These are phyloP conservation scores for Cercospora citrullina DNA, from an alignment of 2,329 filamentous ascomycete genomes.

Conservation along the genomic window DNA sequence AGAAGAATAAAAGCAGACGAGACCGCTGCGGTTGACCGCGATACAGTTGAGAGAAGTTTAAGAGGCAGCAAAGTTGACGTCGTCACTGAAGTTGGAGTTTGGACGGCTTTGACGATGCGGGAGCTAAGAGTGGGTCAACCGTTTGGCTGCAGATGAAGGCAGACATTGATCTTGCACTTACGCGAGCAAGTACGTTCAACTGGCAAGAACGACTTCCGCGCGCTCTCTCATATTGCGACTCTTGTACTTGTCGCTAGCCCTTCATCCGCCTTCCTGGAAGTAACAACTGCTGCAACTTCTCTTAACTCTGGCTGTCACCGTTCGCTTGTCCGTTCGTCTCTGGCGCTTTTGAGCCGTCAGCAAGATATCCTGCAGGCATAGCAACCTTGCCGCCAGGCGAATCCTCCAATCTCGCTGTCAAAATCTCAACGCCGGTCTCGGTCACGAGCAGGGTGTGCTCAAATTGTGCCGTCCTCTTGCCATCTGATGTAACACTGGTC, in stretches of 20 bases:
- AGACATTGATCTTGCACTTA: background rate
- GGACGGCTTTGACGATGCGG: background rate
- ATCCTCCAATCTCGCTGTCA: constrained; percentile 70
- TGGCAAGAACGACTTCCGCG: background rate
- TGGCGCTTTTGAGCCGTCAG: constrained; percentile 20
- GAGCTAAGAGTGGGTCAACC: background rate
- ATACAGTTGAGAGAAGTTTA: background rate
- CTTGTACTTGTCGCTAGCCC: background rate
- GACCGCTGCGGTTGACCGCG: background rate
- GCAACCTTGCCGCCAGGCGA: constrained; percentile 66
- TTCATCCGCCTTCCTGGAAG: background rate
- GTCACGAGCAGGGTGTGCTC: constrained; percentile 85
- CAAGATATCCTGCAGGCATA: constrained; percentile 30
- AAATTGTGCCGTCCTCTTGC: constrained; percentile 88
- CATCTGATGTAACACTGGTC: constrained; percentile 92
- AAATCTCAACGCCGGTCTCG: constrained; percentile 75
- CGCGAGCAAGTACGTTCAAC: constrained; percentile 1
- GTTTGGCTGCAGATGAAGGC: background rate
- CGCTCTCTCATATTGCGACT: background rate
- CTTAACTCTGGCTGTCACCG: constrained; percentile 1
- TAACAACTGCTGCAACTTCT: background rate
- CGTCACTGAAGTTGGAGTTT: background rate
- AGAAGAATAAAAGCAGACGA: background rate
- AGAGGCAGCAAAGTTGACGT: background rate
- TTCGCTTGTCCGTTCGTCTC: constrained; percentile 16